Conservation (phyloP, 495 filamentous ascomycete species). For the Aeminium ludgeri region DNA sequence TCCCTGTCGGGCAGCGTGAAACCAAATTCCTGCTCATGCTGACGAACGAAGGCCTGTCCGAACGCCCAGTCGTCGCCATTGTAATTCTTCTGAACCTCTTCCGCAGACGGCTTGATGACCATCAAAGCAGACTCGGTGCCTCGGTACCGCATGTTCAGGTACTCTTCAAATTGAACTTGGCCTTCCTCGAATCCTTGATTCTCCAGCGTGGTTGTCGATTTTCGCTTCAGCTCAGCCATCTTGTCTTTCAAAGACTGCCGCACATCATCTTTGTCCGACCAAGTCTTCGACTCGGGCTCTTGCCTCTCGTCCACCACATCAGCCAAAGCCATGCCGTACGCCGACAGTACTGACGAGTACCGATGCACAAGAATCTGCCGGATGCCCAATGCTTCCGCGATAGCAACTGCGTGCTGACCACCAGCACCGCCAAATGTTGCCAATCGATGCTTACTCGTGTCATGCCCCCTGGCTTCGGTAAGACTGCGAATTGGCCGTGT, state of each 20-base stretch:
- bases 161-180: conserved; percentile 67
- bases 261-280: conserved; percentile 37
- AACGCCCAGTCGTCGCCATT: conserved; percentile 57
- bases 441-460: conserved; percentile 74
- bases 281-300: conserved; percentile 73
- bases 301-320: conserved; percentile 90
- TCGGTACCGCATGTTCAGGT: conserved; percentile 76
- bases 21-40: conserved; percentile 88
- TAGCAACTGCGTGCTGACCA: conserved; percentile 91
- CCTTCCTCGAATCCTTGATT: conserved; percentile 61
- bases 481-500: conserved; percentile 78
- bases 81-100: conserved; percentile 41
- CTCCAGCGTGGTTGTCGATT: conserved; percentile 43
- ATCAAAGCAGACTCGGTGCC: conserved; percentile 80
- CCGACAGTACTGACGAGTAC: conserved; percentile 87
- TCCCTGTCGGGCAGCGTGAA: conserved; percentile 80
- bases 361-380: conserved; percentile 73
- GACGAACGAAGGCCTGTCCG: conserved; percentile 63
- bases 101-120: conserved; percentile 47
- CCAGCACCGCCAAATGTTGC: conserved; percentile 92
- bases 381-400: conserved; percentile 78
- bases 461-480: conserved; percentile 86
- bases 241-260: conserved; percentile 27
- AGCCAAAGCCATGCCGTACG: conserved; percentile 91
- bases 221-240: conserved; percentile 50